Evolutionary conservation across 2,329 filamentous ascomycete genomes (phyloP), one percentile per base, ranked within the genome.

Genomic region (Leptographium procerum): DNA sequence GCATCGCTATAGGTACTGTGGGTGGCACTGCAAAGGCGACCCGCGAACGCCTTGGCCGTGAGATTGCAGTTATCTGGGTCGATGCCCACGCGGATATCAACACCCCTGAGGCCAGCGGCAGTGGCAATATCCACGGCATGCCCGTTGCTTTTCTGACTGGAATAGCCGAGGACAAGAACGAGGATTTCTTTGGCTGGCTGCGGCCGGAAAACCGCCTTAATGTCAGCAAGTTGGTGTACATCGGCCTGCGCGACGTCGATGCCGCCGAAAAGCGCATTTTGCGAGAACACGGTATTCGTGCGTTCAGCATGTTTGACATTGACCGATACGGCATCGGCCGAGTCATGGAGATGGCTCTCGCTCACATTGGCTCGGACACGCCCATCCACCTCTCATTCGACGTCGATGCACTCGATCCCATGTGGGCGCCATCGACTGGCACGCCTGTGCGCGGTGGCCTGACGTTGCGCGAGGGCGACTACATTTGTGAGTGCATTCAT

Each of bases 71-170:
- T 59, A 95, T 99, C 71, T 99, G 94, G 94, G 94, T 99, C 34
- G 94, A 99, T 73, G 94, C 94, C 29, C 94, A 99, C 73, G 87
- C 92, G 57, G 94, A 99, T 72, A 96, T 99, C 78, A 99, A 99
- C 76, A 91, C 89, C 1, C 94, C 92, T 57, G 91, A 97, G 81
- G 87, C 84, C 53, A 92, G 87, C 64, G 88, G 81, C 48, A 94
- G 88, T 65, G 94, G 94, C 36, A 97, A 97, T 74, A 88, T 99
- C 63, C 94, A 99, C 75, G 94, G 94, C 66, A 99, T 99, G 94
- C 94, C 94, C 2, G 88, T 97, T 43, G 84, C 89, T 4, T 99
- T 97, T 73, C 72, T 96, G 64, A 91, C 91, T 0, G 90, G 94
- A 0, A 77, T 99, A 59, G 89, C 91, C 52, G 84, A 76, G 64